Base-by-base conservation (phyloP, 768 basidiomycete genomes). In the Auriculariales sp. region DNA sequence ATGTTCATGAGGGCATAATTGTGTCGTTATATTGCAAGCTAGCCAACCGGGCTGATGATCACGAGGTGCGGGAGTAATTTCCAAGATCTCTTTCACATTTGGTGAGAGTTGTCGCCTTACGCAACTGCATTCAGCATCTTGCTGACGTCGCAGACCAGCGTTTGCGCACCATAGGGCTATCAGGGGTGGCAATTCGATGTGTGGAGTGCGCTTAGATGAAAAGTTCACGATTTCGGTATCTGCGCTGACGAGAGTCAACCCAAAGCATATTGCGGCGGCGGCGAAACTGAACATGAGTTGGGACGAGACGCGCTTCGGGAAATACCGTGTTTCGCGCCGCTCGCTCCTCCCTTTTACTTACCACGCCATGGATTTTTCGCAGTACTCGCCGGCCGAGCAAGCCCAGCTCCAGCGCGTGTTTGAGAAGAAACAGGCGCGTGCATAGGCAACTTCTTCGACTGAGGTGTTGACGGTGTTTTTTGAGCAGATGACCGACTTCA, bases 401-500 rank as follows among this genome's bases (percentile, higher is more conserved):
- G 88, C 89, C n/a, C 89, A 92, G 64, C 90, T 99, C 81, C 86
- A 78, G 52, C 84, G 80, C 61, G 67, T 92, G 61, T 91, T 99
- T 49, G 94, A 98, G 71, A 92, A 88, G 72, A 91, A 88, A 72
- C 94, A 98, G 82, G 93, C 84, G 52, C 50, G 71, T 53, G 22
- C 5, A 25, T 28, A 28, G 14, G 36, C 36, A 28, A 44, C 36
- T 25, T n/a, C n/a, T n/a, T n/a, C n/a, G n/a, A n/a, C n/a, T n/a
- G n/a, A n/a, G n/a, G n/a, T n/a, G n/a, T n/a, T n/a, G n/a, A n/a
- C n/a, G n/a, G n/a, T n/a, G n/a, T 34, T 54, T 35, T 39, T 33
- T 25, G 24, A 25, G 22, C 61, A 98, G 93, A 94, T 99, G 92
- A 89, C 94, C 74, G 94, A 98, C 71, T 98, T 99, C 61, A 72